Evolutionary conservation across 345 rosid genomes (phyloP), one percentile per base, ranked within the genome.

Genomic region (Ceriops zippeliana): DNA sequence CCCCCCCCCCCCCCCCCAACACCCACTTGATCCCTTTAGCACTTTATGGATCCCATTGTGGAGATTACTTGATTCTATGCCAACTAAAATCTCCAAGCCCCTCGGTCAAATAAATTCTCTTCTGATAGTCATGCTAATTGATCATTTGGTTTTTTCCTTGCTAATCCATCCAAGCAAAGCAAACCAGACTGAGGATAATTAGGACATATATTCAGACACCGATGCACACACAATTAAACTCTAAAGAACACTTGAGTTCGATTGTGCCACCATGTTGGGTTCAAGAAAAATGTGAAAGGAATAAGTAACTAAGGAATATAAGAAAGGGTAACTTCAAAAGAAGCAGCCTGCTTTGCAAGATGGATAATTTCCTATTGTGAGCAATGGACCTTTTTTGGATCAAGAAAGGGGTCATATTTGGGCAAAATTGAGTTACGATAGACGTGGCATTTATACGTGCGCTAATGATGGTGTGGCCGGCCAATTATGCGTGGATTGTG

Each of bases 401-500:
- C 26, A 24, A 0, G 26, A 28, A 20, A 35, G 20, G 52, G 57
- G 35, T 31, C 7, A 17, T 1, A 2, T 65, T 15, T 62, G 22
- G 28, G 22, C 15, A 42, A 10, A 52, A 7, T 17, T 21, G 54
- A 1, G 22, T 51, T 17, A 2, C 1, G 24, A 52, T 11, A 20
- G 7, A 7, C 37, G 1, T 7, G 1, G 1, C 37, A 34, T 7
- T 7, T 34, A 7, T 34, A 34, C 37, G 37, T 34, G 2, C 1
- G 37, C 37, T 34, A 34, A 34, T 34, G 57, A 7, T 10, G 57
- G 57, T 52, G 57, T 27, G 78, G 70, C 56, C 75, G 76, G 30
- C 75, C 69, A 66, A 83, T 73, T 52, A 73, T 78, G 86, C 84
- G 79, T 47, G 67, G 79, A 83, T 83, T 78, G 82, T 53, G 82